Percentiles rank a stretch among this genome's conserved stretches.
These are phyloP conservation scores for Debaryomyces castellii DNA, from an alignment of 805 yeast species.

Conservation along the genomic window DNA sequence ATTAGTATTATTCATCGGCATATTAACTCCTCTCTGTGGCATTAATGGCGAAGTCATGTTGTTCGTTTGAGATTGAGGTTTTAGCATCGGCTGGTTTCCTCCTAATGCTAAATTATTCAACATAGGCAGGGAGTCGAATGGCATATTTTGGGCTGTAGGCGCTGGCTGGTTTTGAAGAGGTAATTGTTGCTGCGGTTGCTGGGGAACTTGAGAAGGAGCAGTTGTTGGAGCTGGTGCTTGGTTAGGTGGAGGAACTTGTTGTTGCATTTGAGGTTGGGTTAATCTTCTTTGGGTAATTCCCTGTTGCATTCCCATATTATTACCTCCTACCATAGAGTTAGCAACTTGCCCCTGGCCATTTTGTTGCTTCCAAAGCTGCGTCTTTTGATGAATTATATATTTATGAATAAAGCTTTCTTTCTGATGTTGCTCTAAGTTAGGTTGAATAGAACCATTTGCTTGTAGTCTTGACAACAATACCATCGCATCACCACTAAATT, in stretches of 20 bases:
- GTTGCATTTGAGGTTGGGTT: conserved; percentile 7
- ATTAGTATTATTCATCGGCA: conserved; percentile 10
- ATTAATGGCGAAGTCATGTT: conserved; percentile 18
- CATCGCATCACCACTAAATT: conserved; percentile 41
- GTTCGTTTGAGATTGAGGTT: conserved; percentile 9
- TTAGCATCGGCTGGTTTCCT: conserved; percentile 12
- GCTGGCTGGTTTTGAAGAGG: conserved; percentile 7
- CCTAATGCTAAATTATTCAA: conserved; percentile 10
- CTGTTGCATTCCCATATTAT: conserved; percentile 8
- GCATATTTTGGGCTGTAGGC: conserved; percentile 12
- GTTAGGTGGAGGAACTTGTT: conserved; percentile 11
- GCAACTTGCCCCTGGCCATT: conserved; percentile 15
- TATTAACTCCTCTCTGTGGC: conserved; percentile 12
- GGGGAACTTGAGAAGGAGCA: conserved; percentile 11
- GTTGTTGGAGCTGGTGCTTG: conserved; percentile 3
- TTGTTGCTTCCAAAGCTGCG: conserved; percentile 28
- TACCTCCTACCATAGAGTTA: conserved; percentile 7
- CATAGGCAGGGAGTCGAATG: conserved; percentile 19
- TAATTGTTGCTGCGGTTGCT: conserved; percentile 8
- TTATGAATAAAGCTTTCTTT: conserved; percentile 39
- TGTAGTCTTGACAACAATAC: conserved; percentile 35
- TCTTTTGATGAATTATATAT: conserved; percentile 40
- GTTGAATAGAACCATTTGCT: conserved; percentile 32
- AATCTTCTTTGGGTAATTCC: conserved; percentile 12
- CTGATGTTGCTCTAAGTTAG: conserved; percentile 34